Conservation (phyloP, 345 rosid species). For the Ricinus communis region DNA sequence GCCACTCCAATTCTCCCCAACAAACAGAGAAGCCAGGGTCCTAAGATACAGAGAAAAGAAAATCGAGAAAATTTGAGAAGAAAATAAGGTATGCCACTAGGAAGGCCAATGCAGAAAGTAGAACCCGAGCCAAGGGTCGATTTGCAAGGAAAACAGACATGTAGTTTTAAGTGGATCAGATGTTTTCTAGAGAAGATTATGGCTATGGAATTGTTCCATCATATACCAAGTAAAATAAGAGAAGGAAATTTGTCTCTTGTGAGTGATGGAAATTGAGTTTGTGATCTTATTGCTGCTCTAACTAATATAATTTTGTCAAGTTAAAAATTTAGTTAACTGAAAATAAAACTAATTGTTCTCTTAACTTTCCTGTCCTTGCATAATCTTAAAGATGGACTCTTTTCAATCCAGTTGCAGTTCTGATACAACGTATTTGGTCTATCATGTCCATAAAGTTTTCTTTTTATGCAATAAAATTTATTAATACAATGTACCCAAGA, state of each 20-base stretch:
- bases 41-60: conserved; percentile 21
- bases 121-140: conserved; percentile 41
- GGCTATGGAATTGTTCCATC: conserved; percentile 27
- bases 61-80: conserved; percentile 35
- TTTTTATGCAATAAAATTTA: not conserved
- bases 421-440: not conserved
- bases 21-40: conserved; percentile 36
- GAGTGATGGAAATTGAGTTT: not conserved
- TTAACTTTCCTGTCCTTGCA: not conserved
- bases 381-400: not conserved
- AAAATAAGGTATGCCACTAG: conserved; percentile 40
- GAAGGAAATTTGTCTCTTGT: not conserved
- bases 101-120: conserved; percentile 39
- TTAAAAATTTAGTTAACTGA: not conserved
- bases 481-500: not conserved
- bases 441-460: not conserved
- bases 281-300: not conserved
- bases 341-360: not conserved
- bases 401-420: not conserved
- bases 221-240: not conserved
- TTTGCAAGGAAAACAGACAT: conserved; percentile 34
- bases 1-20: conserved; percentile 29
- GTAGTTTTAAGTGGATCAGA: conserved; percentile 19
- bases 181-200: conserved; percentile 15
- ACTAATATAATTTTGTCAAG: not conserved